Evolutionary conservation across 352 stramenopile species (phyloP), one percentile per base, ranked within the genome.

Genomic region (Elongisporangium undulatum): DNA sequence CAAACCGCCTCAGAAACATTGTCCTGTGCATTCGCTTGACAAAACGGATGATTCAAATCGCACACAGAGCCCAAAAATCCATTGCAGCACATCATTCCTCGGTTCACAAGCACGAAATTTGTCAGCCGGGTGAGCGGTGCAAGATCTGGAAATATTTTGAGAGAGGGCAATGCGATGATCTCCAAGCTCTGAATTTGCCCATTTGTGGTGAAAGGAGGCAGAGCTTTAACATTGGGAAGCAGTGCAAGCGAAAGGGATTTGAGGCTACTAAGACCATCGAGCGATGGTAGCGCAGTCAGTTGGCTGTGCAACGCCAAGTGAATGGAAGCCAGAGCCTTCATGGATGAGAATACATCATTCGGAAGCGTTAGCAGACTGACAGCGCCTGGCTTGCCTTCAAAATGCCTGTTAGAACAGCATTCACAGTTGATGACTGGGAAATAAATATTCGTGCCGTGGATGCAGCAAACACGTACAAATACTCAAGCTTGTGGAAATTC

Each of bases 251-350:
- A 68, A 4, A 79, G 22, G 2, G 58, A 68, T 53, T 71, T 69
- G 19, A 79, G 55, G 13, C 73, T 80, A 5, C 52, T 61, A 12
- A 77, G 63, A 2, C 69, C 71, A 60, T 63, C 26, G n/a, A 80
- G 69, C 10, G 69, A 68, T 17, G 71, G 68, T 0, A 80, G 61
- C 0, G 54, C 58, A 26, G 55, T 22, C 26, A 77, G 61, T 17
- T 50, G 22, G 2, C 65, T 50, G 51, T 75, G 71, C 3, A 16
- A 57, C 15, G 61, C 69, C 4, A 81, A 61, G 50, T 76, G 69
- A 19, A 80, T 49, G 38, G n/a, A n/a, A 24, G 0, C 58, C 63
- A 6, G 49, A 59, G 0, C 49, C 48, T 23, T n/a, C 58, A 64
- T 74, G 24, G 16, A 53, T 17, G 20, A 45, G 62, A 67, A 66